Evolutionary conservation across 2,329 filamentous ascomycete species (phyloP), one percentile per base, ranked within the genome.

Genomic region (Penicillium occitanis): DNA sequence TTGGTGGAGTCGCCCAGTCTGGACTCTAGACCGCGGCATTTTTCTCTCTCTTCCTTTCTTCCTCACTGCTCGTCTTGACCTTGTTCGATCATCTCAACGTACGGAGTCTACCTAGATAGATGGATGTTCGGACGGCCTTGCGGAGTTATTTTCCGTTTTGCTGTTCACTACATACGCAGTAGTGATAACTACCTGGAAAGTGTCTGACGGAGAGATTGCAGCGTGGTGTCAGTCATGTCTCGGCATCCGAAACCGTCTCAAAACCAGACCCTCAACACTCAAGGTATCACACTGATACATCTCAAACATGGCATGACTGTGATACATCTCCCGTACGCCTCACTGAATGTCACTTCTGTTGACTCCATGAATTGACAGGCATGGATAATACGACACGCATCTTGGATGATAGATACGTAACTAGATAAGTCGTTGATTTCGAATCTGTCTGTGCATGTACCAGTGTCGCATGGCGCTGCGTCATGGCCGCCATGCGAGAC

Each of bases 261-360:
- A 50, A 28, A 48, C 4, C 44, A 51, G 50, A 53, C 28, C 51
- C 53, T 37, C 53, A 37, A 55, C 53, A 8, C 53, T 57, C 53
- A 37, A 57, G 53, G 53, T 57, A 57, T 57, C 53, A 57, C 53
- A 37, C 33, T 37, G 53, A 57, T 57, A 57, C 53, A 57, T 57
- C 53, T 35, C 51, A 55, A 19, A 33, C 51, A 55, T 30, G 28
- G 7, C 8, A n/a, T 30, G 51, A 22, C 51, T 57, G 53, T 57
- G 53, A 57, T 57, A 57, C 53, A 40, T 25, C 53, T 37, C 30
- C 14, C 2, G 33, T 37, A 10, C 53, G 17, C 30, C 30, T 57
- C 33, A 14, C 33, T 25, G 6, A 5, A 53, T 13, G 50, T n/a
- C 28, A 53, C 50, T 33, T 14, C 17, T 8, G 19, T n/a, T 5